These are phyloP conservation scores for Chimonanthus salicifolius DNA, from an alignment of 164 flowering plant genomes.

Conservation along the genomic window DNA sequence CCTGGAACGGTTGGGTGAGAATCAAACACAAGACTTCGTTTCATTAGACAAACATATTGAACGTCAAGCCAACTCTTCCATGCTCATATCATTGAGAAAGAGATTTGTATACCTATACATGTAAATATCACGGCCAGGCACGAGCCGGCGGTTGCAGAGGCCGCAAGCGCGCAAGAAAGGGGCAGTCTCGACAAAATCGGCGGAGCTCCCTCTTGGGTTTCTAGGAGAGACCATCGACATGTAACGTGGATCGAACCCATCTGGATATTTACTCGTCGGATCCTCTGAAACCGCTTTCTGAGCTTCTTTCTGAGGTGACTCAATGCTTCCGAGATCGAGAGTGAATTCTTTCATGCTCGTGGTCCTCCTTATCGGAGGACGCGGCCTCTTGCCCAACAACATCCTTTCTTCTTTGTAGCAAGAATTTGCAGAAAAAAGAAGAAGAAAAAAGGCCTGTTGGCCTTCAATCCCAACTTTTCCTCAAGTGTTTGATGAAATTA, in stretches of 20 bases:
- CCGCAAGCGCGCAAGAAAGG: constrained; percentile 50
- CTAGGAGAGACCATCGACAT: constrained; percentile 29
- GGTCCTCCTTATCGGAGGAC: constrained; percentile 56
- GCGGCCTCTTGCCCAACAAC: constrained; percentile 65
- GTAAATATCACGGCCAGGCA: constrained; percentile 61
- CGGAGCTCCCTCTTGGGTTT: constrained; percentile 23
- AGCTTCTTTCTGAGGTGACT: background rate
- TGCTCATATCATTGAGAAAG: background rate
- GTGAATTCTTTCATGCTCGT: constrained; percentile 61
- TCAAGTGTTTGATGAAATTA: too few species aligned
- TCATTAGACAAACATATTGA: too few species aligned
- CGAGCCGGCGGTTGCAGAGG: constrained; percentile 60
- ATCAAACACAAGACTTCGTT: too few species aligned
- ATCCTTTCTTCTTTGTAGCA: constrained; percentile 12
- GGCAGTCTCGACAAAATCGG: constrained; percentile 34
- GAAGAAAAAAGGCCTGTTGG: too few species aligned
- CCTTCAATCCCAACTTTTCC: too few species aligned
- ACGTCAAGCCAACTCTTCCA: background rate
- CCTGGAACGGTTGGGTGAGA: too few species aligned
- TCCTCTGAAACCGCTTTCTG: background rate
- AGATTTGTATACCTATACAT: constrained; percentile 51
- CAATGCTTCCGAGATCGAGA: constrained; percentile 31
- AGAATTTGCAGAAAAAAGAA: too few species aligned
- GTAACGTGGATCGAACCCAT: constrained; percentile 21
- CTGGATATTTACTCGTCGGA: background rate